Base-by-base conservation (phyloP, 805 yeast species). In the Saccharomycopsis synnaedendra region DNA sequence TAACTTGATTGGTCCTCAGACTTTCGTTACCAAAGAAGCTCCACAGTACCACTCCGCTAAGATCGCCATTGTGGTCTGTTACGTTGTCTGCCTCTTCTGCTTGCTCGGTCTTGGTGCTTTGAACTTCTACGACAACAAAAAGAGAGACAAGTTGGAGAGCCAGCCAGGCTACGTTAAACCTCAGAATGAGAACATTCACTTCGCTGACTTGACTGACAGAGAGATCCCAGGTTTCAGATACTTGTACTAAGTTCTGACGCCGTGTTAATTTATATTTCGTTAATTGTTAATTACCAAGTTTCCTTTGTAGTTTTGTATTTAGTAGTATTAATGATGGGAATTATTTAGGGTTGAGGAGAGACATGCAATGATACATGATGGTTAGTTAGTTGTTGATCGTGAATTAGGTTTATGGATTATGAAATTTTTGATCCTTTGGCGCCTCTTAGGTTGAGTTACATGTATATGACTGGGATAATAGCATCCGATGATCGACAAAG, bases 1-100 rank as follows among this genome's bases (percentile, higher is more conserved):
- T 10, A 78, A 81, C 60, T 66, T 82, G 38, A 72, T 80, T 49
- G 90, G 89, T 2, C 88, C 93, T 4, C 87, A 81, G 61, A 70
- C 83, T 19, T 84, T 84, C 56, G 57, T 59, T 35, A 60, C 60
- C 0, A 49, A 44, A 1, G 71, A 75, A 53, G 71, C 74, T 3
- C 78, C 79, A 31, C 47, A 53, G 4, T 74, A 71, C 54, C 54
- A 55, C 5, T 62, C 66, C 37, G 78, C 71, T 27, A 69, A 66
- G 51, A 63, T 60, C 32, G 58, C 69, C 39, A 66, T 70, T 50
- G 72, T 66, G 32, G 69, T 46, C 50, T 57, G 44, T 44, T 64
- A 9, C 55, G 67, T 32, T 48, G 64, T 30, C 55, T 60, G 7
- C 45, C 58, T n/a, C 53, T 70, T 38, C 27, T 59, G 19, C 46